Evolutionary conservation across 768 basidiomycete species (phyloP).

Genomic region (Pulveroboletus sp.): DNA sequence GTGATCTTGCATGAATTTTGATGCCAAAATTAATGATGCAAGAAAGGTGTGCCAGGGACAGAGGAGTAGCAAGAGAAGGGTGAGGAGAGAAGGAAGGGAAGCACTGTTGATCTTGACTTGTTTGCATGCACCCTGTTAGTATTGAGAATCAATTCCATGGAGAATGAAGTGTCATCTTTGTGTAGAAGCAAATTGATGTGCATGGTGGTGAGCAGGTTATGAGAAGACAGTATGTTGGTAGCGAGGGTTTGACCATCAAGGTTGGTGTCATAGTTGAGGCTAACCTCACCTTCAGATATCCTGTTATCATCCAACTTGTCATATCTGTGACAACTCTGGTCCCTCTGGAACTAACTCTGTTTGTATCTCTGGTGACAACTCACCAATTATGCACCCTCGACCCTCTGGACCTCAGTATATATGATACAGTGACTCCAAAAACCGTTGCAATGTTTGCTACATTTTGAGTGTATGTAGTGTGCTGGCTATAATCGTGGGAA

Average conservation of each 20-base stretch:
- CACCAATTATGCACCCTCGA: no score
- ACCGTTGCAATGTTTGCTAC: no score
- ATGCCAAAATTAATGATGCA: conserved; percentile 82
- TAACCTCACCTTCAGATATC: conserved; percentile 42
- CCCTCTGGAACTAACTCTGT: no score
- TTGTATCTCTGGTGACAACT: no score
- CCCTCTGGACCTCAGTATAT: no score
- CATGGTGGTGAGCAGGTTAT: conserved; percentile 41
- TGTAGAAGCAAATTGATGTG: conserved; percentile 34
- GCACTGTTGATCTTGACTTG: conserved; percentile 14
- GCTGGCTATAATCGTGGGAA: no score
- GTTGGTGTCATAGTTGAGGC: conserved; percentile 40
- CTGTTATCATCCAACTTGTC: conserved; percentile 39
- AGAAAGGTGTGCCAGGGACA: conserved; percentile 89
- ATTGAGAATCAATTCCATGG: conserved; percentile 13
- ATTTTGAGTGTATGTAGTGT: no score
- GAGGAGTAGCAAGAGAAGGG: conserved; percentile 73
- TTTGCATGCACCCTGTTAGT: conserved; percentile 5
- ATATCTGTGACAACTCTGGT: no score
- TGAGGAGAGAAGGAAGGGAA: conserved; percentile 34
- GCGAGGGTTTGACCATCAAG: no score
- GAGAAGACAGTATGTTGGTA: conserved; percentile 8
- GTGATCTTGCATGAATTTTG: conserved; percentile 91
- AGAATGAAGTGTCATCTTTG: conserved; percentile 15
- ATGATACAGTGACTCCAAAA: no score